These are phyloP conservation scores for Venturia carpophila DNA, from an alignment of 2,329 filamentous ascomycete species.

Conservation along the genomic window DNA sequence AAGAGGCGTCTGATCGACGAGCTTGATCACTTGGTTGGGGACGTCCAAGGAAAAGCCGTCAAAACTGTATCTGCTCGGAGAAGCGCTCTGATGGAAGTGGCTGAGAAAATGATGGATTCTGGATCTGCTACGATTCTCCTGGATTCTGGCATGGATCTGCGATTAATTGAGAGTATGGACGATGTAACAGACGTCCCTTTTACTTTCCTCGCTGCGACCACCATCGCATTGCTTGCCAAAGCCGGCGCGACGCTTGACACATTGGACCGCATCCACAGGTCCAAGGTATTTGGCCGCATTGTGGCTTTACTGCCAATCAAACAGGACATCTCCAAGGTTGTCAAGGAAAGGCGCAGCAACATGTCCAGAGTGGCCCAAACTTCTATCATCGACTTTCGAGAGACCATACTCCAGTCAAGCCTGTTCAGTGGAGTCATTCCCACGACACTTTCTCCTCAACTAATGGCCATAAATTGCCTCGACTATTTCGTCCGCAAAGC, in stretches of 20 bases:
- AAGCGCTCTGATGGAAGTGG: slow-evolving; percentile 49
- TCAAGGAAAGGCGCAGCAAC: slow-evolving; percentile 58
- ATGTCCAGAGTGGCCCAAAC: slow-evolving; percentile 58
- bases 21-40: slow-evolving; percentile 50
- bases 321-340: slow-evolving; percentile 52
- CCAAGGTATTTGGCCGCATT: slow-evolving; percentile 50
- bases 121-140: slow-evolving; percentile 62
- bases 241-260: slow-evolving; percentile 54
- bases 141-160: slow-evolving; percentile 63
- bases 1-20: slow-evolving; percentile 50
- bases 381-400: slow-evolving; percentile 49
- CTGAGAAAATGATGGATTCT: slow-evolving; percentile 48
- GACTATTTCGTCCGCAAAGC: slow-evolving; percentile 50
- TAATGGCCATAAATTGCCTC: slow-evolving; percentile 55
- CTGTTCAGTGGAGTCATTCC: slow-evolving; percentile 54
- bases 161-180: slow-evolving; percentile 55
- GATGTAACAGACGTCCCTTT: slow-evolving; percentile 36
- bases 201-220: slow-evolving; percentile 56
- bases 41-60: slow-evolving; percentile 43
- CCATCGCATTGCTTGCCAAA: slow-evolving; percentile 55
- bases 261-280: slow-evolving; percentile 48
- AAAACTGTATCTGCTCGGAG: slow-evolving; percentile 40
- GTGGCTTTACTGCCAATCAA: slow-evolving; percentile 45
- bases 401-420: slow-evolving; percentile 43
- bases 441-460: slow-evolving; percentile 51